Conservation (phyloP, 768 basidiomycete species). For the Boletus rubroflammeus region DNA sequence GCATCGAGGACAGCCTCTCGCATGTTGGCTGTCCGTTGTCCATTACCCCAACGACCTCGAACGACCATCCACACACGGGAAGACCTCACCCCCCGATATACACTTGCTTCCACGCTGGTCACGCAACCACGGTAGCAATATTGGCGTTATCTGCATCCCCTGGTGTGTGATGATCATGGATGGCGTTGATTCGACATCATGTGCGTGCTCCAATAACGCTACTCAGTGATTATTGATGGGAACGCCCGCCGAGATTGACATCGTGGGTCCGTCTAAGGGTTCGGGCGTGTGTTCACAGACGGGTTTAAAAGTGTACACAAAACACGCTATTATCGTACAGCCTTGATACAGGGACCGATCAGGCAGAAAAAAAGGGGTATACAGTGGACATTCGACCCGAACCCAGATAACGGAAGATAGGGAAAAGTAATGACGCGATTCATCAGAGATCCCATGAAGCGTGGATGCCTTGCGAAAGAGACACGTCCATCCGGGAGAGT, state of each 20-base stretch:
- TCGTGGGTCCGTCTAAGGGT: background rate
- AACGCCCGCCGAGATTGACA: background rate
- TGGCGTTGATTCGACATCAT: background rate
- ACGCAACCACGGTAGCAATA: background rate
- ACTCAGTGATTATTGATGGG: background rate
- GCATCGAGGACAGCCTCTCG: too few species aligned
- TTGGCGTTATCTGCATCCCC: background rate
- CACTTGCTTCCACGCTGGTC: background rate
- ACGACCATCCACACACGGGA: too few species aligned
- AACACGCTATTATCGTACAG: background rate
- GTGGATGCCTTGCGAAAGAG: conserved; percentile 12
- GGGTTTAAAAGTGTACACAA: background rate
- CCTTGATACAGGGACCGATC: conserved; percentile 1
- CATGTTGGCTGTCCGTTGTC: too few species aligned
- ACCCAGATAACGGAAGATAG: background rate
- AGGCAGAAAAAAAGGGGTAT: background rate
- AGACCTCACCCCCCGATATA: background rate
- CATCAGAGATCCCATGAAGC: conserved; percentile 25
- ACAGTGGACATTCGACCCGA: background rate
- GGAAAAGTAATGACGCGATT: background rate
- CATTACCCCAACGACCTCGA: too few species aligned
- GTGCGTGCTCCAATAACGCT: background rate
- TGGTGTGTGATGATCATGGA: background rate
- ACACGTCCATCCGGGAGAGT: conserved; percentile 17
- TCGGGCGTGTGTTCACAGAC: background rate